phyloP scores from a whole-genome alignment of 352 stramenopile genomes.

The Pythium insidiosum region DNA sequence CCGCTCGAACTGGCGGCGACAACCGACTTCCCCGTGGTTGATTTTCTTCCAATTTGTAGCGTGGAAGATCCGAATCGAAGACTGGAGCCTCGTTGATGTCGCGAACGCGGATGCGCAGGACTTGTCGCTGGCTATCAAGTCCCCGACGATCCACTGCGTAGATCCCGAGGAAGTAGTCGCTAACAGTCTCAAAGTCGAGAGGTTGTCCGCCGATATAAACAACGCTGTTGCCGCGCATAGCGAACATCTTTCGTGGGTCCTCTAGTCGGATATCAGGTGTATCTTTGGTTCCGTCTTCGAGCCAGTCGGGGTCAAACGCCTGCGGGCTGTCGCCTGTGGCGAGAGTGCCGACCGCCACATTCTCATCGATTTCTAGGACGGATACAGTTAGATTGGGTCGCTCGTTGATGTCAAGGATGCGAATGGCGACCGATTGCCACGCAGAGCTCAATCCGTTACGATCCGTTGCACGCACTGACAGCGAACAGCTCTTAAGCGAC shows the following conservation, averaged over 20 bases:
- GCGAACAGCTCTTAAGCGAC: slow-evolving; percentile 2
- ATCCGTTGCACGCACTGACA: slow-evolving; percentile 13
- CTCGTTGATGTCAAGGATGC: slow-evolving; percentile 18
- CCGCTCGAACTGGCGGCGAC: slow-evolving; percentile 5
- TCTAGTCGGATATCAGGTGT: too few species aligned
- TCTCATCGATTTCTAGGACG: slow-evolving; percentile 15
- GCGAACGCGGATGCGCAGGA: slow-evolving; percentile 14
- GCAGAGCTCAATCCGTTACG: slow-evolving; percentile 8
- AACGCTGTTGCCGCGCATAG: neutral
- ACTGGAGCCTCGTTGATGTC: slow-evolving; percentile 27
- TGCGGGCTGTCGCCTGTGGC: neutral
- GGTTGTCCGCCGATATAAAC: neutral
- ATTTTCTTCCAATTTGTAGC: slow-evolving; percentile 22
- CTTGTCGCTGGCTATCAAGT: slow-evolving; percentile 2
- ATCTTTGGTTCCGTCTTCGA: slow-evolving; percentile 6
- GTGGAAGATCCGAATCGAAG: slow-evolving; percentile 1
- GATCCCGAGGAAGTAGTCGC: slow-evolving; percentile 7
- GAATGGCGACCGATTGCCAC: slow-evolving; percentile 14
- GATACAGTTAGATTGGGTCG: neutral
- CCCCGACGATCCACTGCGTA: slow-evolving; percentile 11
- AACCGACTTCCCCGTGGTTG: slow-evolving; percentile 10
- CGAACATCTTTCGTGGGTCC: too few species aligned
- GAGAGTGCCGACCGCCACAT: slow-evolving; percentile 3
- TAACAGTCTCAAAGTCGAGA: slow-evolving; percentile 14
- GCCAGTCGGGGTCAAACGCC: slow-evolving; percentile 17